A percentile compares a stretch with the other conserved stretches of the same genome.
Evolutionary conservation across 2,329 filamentous ascomycete species (phyloP).

Genomic region (Thermothelomyces thermophilus): DNA sequence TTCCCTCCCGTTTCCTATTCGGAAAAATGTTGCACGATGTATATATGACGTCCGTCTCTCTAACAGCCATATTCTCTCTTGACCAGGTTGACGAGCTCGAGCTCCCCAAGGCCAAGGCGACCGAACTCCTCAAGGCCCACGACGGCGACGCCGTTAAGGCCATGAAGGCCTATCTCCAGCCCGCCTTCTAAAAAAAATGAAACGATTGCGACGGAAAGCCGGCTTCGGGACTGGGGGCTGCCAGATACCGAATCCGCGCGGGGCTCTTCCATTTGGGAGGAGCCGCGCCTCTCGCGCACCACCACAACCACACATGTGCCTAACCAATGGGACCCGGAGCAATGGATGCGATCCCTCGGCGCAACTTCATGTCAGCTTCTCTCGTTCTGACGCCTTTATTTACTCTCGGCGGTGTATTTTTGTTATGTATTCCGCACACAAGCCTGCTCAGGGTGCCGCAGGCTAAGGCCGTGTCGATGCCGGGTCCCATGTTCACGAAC

Average conservation of each 20-base stretch:
- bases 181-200: slow-evolving; percentile 9
- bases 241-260: background rate
- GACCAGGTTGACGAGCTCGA: slow-evolving; percentile 63
- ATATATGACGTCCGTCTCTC: too few relatives aligned
- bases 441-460: background rate
- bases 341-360: background rate
- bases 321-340: background rate
- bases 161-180: slow-evolving; percentile 50
- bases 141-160: slow-evolving; percentile 65
- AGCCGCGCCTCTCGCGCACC: background rate
- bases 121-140: slow-evolving; percentile 64
- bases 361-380: background rate
- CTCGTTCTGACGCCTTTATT: background rate
- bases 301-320: background rate
- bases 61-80: too few relatives aligned
- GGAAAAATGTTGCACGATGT: too few relatives aligned
- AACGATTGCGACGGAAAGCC: background rate
- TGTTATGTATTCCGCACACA: background rate
- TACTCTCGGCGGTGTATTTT: background rate
- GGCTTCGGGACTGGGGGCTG: background rate
- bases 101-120: slow-evolving; percentile 63
- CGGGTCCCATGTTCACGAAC: too few relatives aligned
- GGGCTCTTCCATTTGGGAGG: too few relatives aligned
- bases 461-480: too few relatives aligned
- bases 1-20: too few relatives aligned